Percentiles rank a stretch among this genome's conserved stretches.
Evolutionary conservation across 495 filamentous ascomycete genomes (phyloP).

Genomic region (Podospora didyma): DNA sequence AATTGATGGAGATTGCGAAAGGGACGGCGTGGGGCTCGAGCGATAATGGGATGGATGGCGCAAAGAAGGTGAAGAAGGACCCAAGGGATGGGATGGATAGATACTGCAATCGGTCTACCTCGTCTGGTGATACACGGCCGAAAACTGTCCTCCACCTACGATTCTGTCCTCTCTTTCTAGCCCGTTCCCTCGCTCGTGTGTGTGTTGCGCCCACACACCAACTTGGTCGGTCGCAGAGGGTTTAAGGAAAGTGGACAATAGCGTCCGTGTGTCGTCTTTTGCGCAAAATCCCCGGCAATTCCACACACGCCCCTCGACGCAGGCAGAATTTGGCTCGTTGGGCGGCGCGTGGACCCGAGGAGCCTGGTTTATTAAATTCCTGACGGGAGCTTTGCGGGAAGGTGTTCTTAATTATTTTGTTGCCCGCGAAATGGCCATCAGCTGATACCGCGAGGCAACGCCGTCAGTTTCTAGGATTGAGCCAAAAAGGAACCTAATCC

Average conservation of each 20-base stretch:
- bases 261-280: not conserved
- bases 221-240: not conserved
- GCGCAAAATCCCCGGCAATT: not conserved
- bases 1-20: not conserved
- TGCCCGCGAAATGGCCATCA: conserved; percentile 9
- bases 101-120: not conserved
- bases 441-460: conserved; percentile 17
- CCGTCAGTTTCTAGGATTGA: conserved; percentile 15
- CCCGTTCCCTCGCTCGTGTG: not conserved
- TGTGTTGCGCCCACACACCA: not conserved
- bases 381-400: not conserved
- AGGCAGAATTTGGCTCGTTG: not conserved
- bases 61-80: not conserved
- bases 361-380: not conserved
- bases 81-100: not conserved
- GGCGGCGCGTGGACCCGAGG: not conserved
- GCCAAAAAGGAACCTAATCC: conserved; percentile 25
- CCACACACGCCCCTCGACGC: not conserved
- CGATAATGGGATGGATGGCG: not conserved
- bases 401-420: conserved; percentile 5
- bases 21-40: not conserved
- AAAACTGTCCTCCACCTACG: not conserved
- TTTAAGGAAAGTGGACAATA: not conserved
- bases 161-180: not conserved
- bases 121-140: not conserved